Conservation (phyloP, 495 filamentous ascomycete species). For the Penicillium lividum region DNA sequence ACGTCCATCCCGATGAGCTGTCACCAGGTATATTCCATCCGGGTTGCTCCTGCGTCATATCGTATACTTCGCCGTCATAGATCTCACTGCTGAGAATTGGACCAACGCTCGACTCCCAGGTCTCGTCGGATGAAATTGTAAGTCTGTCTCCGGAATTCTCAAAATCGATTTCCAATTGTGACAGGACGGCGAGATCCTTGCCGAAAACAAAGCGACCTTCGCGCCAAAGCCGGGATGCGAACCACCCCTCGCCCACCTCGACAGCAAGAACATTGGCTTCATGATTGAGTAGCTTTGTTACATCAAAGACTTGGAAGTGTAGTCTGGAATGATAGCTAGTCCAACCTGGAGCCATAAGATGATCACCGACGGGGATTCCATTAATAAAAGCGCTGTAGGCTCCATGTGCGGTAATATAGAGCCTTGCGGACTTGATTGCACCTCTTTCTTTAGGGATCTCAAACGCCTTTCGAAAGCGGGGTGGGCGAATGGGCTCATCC, state of each 20-base stretch:
- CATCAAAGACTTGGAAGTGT: conserved; percentile 53
- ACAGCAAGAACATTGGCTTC: conserved; percentile 42
- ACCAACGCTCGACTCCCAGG: conserved; percentile 29
- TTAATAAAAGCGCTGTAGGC: conserved; percentile 17
- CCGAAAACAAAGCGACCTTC: conserved; percentile 37
- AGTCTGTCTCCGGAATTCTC: conserved; percentile 11
- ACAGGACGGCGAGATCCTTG: conserved; percentile 41
- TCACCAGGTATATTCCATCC: conserved; percentile 9
- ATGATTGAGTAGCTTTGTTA: conserved; percentile 33
- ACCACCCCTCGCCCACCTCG: conserved; percentile 56
- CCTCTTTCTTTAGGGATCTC: background rate
- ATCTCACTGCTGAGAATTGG: conserved; percentile 45
- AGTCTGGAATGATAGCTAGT: conserved; percentile 18
- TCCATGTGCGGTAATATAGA: conserved; percentile 16
- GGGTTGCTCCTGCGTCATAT: conserved; percentile 29
- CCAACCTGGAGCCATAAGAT: conserved; percentile 43
- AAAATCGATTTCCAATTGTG: conserved; percentile 38
- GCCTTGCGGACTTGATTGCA: background rate
- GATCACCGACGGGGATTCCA: conserved; percentile 12
- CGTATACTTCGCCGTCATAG: conserved; percentile 54
- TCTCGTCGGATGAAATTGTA: conserved; percentile 38
- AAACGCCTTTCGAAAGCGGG: conserved; percentile 8
- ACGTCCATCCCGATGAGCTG: conserved; percentile 5
- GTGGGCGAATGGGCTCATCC: conserved; percentile 11
- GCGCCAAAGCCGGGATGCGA: conserved; percentile 42